A percentile compares a stretch with the other conserved stretches of the same genome.
Conservation (phyloP, 208 protist species). For the Trypanosoma scelopori region DNA sequence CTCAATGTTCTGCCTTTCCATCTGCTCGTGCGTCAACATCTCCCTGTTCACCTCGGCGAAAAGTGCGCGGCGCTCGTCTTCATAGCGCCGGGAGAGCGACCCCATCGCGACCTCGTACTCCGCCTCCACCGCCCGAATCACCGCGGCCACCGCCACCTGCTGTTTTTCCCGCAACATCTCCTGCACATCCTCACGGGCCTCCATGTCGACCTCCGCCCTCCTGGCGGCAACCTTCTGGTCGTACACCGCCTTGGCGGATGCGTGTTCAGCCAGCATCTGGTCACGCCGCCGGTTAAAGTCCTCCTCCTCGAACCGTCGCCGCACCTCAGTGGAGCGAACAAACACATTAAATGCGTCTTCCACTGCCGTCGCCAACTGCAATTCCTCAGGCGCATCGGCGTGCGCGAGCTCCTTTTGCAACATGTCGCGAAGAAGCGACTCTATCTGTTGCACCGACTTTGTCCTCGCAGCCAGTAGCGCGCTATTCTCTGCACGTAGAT, state of each 20-base stretch:
- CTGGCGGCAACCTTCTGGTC: conserved; percentile 41
- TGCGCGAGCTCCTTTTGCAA: conserved; percentile 33
- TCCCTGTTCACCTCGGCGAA: conserved; percentile 65
- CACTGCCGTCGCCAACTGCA: conserved; percentile 44
- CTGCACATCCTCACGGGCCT: conserved; percentile 39
- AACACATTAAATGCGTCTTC: conserved; percentile 51
- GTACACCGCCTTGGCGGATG: conserved; percentile 36
- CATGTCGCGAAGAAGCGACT: conserved; percentile 34
- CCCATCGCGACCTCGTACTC: conserved; percentile 28
- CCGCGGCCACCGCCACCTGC: conserved; percentile 34
- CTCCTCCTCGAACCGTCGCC: conserved; percentile 35
- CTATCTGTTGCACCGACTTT: conserved; percentile 39
- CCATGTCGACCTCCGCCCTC: conserved; percentile 28
- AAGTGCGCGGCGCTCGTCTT: conserved; percentile 45
- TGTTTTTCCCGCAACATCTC: conserved; percentile 41
- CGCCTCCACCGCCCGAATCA: conserved; percentile 31
- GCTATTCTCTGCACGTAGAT: not conserved
- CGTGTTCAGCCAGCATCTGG: conserved; percentile 41
- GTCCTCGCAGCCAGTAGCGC: conserved; percentile 10
- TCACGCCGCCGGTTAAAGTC: conserved; percentile 57
- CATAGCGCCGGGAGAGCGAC: conserved; percentile 36
- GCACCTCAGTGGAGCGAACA: conserved; percentile 36
- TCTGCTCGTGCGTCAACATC: conserved; percentile 44
- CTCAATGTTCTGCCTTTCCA: conserved; percentile 35
- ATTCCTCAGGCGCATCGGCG: conserved; percentile 29